Percentiles rank a stretch among this genome's conserved stretches.
Conservation (phyloP, 305 asterid genomes). For the Caryopteris hybrid region DNA sequence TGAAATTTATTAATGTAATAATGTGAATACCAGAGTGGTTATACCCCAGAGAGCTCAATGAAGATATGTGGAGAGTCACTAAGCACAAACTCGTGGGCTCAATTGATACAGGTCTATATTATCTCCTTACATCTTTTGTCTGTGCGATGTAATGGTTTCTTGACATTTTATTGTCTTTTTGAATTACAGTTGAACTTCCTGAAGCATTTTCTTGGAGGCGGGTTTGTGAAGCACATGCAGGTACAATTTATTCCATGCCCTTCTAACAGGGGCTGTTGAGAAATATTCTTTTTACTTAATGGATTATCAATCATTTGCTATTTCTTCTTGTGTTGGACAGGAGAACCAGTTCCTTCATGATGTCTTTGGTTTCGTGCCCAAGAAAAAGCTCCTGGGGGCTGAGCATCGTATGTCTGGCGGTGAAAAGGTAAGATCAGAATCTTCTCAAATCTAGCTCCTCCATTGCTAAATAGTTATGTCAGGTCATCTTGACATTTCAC, state of each 20-base stretch:
- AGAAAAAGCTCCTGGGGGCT: conserved; percentile 40
- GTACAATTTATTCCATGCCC: conserved; percentile 21
- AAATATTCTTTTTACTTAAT: not conserved
- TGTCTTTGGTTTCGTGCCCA: conserved; percentile 66
- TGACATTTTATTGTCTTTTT: conserved; percentile 12
- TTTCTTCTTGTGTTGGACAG: conserved; percentile 31
- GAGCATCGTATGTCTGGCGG: conserved; percentile 51
- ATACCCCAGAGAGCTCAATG: conserved; percentile 53
- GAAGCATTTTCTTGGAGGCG: conserved; percentile 94
- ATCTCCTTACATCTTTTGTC: conserved; percentile 1
- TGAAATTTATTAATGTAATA: not conserved
- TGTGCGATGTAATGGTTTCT: not conserved
- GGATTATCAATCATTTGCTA: not conserved
- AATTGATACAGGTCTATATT: conserved; percentile 61
- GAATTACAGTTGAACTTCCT: conserved; percentile 65
- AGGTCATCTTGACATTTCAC: not conserved
- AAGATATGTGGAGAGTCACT: conserved; percentile 79
- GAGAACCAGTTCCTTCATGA: conserved; percentile 90
- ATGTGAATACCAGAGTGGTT: conserved; percentile 55
- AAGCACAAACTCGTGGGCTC: conserved; percentile 66
- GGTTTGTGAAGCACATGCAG: conserved; percentile 97
- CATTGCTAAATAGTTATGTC: not conserved
- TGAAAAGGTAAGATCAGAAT: conserved; percentile 56
- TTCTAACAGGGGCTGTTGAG: not conserved
- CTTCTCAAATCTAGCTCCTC: not conserved